A percentile compares a stretch with the other conserved stretches of the same genome.
These are phyloP conservation scores for Tuctoria greenei DNA, from an alignment of 176 grass and related monocot genomes.

Conservation along the genomic window DNA sequence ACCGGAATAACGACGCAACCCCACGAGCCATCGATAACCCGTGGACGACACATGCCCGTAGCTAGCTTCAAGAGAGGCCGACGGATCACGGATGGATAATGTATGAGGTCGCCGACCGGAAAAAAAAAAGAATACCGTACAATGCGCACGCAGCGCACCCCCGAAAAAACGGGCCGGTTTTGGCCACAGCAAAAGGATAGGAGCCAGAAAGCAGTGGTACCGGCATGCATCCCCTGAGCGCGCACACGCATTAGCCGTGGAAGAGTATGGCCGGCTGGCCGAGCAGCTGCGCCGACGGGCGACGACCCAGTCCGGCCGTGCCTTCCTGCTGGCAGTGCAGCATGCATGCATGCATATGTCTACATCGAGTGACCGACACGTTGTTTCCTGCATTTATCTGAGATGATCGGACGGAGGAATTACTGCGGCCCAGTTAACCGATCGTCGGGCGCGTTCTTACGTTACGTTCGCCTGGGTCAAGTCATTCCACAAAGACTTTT, in stretches of 20 bases:
- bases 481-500: slow-evolving; percentile 13
- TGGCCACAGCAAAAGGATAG: slow-evolving; percentile 31
- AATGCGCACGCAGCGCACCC: no score
- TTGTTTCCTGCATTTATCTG: slow-evolving; percentile 16
- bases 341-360: background rate
- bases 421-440: background rate
- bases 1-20: background rate
- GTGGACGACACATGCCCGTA: no score
- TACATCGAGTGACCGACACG: slow-evolving; percentile 29
- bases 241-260: slow-evolving; percentile 18
- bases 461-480: background rate
- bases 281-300: background rate
- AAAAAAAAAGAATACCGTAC: background rate
- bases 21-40: no score
- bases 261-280: background rate
- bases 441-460: slow-evolving; percentile 11
- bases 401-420: background rate
- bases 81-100: no score
- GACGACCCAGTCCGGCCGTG: background rate
- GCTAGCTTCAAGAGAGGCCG: no score
- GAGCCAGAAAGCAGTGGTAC: slow-evolving; percentile 30
- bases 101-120: no score
- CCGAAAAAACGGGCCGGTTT: slow-evolving; percentile 1
- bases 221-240: background rate
- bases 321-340: background rate